Percentiles rank a stretch among this genome's conserved stretches.
Evolutionary conservation across 2,329 filamentous ascomycete genomes (phyloP).

Genomic region (Arthroderma uncinatum): DNA sequence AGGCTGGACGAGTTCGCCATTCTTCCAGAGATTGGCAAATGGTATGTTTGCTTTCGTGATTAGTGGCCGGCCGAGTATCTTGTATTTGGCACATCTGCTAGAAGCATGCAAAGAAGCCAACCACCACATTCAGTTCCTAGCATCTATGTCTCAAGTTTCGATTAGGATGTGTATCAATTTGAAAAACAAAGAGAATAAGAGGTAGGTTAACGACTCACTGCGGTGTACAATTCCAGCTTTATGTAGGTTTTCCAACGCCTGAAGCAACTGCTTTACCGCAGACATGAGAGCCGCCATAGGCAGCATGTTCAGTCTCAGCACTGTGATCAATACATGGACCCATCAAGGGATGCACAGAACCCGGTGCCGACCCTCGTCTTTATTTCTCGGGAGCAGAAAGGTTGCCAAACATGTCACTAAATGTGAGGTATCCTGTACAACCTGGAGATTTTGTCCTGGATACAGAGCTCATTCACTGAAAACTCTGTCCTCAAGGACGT

Average conservation of each 20-base stretch:
- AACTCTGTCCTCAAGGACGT: neutral
- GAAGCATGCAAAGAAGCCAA: too few species aligned
- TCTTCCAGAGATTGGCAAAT: too few species aligned
- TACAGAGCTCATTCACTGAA: slow-evolving; percentile 8
- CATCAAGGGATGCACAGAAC: slow-evolving; percentile 18
- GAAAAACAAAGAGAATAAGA: slow-evolving; percentile 6
- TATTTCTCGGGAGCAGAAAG: slow-evolving; percentile 9
- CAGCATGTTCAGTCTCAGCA: neutral
- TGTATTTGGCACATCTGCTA: too few species aligned
- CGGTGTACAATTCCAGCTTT: slow-evolving; percentile 21
- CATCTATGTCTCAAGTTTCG: slow-evolving; percentile 21
- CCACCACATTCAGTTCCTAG: too few species aligned
- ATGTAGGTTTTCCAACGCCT: slow-evolving; percentile 19
- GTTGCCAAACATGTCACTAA: slow-evolving; percentile 7
- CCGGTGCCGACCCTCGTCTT: slow-evolving; percentile 5
- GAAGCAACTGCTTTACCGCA: slow-evolving; percentile 20
- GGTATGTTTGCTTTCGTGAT: too few species aligned
- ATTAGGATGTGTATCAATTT: slow-evolving; percentile 4
- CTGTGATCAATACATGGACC: slow-evolving; percentile 17
- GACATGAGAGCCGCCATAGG: slow-evolving; percentile 20
- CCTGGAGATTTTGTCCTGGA: slow-evolving; percentile 10
- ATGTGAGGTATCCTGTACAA: slow-evolving; percentile 10
- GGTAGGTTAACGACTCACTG: slow-evolving; percentile 16
- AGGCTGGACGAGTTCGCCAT: too few species aligned
- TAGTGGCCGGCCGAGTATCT: too few species aligned